These are phyloP conservation scores for Lantana camara DNA, from an alignment of 257 asterid species.

Conservation along the genomic window DNA sequence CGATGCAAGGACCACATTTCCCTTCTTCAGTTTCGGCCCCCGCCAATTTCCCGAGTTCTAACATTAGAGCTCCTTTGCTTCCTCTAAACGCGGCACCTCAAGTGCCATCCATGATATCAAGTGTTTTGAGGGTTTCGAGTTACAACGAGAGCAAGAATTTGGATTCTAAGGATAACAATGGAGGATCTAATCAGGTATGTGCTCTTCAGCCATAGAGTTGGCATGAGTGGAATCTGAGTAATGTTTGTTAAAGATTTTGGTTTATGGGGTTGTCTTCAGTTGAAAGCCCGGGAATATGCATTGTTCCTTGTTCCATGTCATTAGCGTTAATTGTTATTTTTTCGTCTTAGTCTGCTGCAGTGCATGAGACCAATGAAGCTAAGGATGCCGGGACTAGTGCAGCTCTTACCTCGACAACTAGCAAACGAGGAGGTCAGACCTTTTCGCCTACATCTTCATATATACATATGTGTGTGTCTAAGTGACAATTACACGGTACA, in stretches of 20 bases:
- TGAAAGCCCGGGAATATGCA: not conserved
- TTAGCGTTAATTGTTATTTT: constrained; percentile 24
- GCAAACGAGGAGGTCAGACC: not conserved
- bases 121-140: constrained; percentile 29
- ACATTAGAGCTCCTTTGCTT: constrained; percentile 39
- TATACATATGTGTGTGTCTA: too few relatives aligned
- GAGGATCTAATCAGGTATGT: constrained; percentile 50
- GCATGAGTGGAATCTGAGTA: not conserved
- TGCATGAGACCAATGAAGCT: constrained; percentile 34
- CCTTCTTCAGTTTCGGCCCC: constrained; percentile 47
- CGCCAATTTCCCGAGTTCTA: constrained; percentile 39
- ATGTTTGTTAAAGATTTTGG: too few relatives aligned
- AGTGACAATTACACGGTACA: too few relatives aligned
- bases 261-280: not conserved
- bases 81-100: constrained; percentile 41
- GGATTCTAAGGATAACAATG: constrained; percentile 28
- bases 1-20: constrained; percentile 52
- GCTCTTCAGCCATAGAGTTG: constrained; percentile 3
- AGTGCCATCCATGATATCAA: constrained; percentile 31
- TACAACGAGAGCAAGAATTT: constrained; percentile 29
- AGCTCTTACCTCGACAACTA: constrained; percentile 21
- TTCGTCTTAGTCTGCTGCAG: constrained; percentile 31
- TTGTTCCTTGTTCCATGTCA: not conserved
- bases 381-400: constrained; percentile 28
- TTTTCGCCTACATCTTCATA: not conserved